A percentile compares a stretch with the other conserved stretches of the same genome.
phyloP scores from a whole-genome alignment of 192 early-diverging fungal species.

The Gigaspora rosea region DNA sequence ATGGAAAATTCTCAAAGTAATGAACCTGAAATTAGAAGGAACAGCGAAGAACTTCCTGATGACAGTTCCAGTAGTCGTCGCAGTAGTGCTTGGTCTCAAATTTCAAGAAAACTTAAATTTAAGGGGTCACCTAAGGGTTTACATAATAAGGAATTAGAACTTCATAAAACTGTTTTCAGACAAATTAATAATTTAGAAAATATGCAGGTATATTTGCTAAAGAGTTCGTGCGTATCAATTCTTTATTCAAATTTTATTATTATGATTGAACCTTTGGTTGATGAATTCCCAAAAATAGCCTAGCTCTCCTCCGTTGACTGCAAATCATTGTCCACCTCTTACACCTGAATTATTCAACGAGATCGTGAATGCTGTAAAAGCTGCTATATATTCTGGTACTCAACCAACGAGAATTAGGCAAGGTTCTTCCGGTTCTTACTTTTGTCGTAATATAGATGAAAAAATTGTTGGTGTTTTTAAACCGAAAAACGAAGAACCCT shows the following conservation, averaged over 20 bases:
- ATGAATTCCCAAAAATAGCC: neutral
- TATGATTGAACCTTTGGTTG: neutral
- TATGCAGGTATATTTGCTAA: slow-evolving; percentile 18
- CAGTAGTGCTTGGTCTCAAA: slow-evolving; percentile 12
- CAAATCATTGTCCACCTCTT: slow-evolving; percentile 48
- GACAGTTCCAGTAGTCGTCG: neutral
- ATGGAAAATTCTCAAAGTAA: neutral
- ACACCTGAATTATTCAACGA: slow-evolving; percentile 44
- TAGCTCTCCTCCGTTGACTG: neutral
- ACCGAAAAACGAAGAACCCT: slow-evolving; percentile 76
- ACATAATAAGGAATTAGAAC: neutral
- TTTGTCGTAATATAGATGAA: slow-evolving; percentile 73
- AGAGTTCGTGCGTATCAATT: neutral
- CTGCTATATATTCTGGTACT: slow-evolving; percentile 48
- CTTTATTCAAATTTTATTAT: neutral
- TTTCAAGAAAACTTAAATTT: slow-evolving; percentile 23
- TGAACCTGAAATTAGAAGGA: neutral
- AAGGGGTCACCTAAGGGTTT: neutral
- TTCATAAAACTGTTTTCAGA: slow-evolving; percentile 11
- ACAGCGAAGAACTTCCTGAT: neutral
- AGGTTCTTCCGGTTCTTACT: slow-evolving; percentile 91
- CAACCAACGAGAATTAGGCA: slow-evolving; percentile 59
- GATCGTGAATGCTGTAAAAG: slow-evolving; percentile 54
- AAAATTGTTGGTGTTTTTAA: slow-evolving; percentile 90
- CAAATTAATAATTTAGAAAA: neutral